These are phyloP conservation scores for Verticillium tricorpus DNA, from an alignment of 2,329 filamentous ascomycete genomes.

Conservation along the genomic window DNA sequence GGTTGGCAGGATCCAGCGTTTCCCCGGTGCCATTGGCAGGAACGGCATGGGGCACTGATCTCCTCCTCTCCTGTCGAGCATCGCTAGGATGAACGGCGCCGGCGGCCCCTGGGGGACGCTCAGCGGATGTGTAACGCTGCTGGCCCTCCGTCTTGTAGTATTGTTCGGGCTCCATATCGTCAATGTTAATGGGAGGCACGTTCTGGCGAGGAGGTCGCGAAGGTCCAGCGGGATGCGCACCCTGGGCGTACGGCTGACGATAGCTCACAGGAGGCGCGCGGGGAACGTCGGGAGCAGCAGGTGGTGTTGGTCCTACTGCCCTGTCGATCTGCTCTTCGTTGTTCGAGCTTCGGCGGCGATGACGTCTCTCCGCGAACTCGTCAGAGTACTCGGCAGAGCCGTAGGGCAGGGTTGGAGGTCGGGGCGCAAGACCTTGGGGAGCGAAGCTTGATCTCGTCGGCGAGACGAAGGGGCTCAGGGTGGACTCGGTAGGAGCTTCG, in stretches of 20 bases:
- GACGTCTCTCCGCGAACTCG: slow-evolving; percentile 38
- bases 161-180: slow-evolving; percentile 18
- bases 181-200: background rate
- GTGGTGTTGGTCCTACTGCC: slow-evolving; percentile 29
- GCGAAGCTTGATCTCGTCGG: slow-evolving; percentile 47
- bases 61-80: background rate
- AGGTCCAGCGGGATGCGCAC: slow-evolving; percentile 23
- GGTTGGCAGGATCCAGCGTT: slow-evolving; percentile 10
- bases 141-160: slow-evolving; percentile 20
- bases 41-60: background rate
- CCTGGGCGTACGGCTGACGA: slow-evolving; percentile 41
- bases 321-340: slow-evolving; percentile 30
- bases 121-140: background rate
- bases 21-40: background rate
- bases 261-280: slow-evolving; percentile 55
- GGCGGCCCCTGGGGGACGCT: background rate
- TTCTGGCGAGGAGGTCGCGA: slow-evolving; percentile 21
- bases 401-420: slow-evolving; percentile 54
- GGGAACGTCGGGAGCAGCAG: slow-evolving; percentile 57
- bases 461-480: slow-evolving; percentile 51
- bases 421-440: slow-evolving; percentile 50
- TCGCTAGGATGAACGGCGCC: background rate
- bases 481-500: slow-evolving; percentile 53
- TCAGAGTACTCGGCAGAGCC: slow-evolving; percentile 34
- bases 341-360: slow-evolving; percentile 33